phyloP scores from a whole-genome alignment of 202 grass and related monocot species.

The Saccharum hybrid region DNA sequence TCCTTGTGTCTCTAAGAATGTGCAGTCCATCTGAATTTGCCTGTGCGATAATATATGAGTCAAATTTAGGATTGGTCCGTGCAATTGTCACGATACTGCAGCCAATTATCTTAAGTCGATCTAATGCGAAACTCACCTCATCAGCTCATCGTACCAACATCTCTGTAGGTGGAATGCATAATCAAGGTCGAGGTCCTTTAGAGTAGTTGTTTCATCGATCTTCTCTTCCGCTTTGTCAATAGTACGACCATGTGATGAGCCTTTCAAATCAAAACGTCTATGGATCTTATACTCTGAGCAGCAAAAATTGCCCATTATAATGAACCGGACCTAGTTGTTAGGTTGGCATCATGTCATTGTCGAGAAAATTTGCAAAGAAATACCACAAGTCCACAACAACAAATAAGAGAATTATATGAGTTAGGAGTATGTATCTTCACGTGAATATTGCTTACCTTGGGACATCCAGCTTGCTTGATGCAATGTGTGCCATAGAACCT shows the following conservation, averaged over 20 bases:
- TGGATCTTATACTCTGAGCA: constrained; percentile 71
- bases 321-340: constrained; percentile 58
- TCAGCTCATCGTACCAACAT: constrained; percentile 63
- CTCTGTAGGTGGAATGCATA: constrained; percentile 60
- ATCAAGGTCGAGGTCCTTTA: constrained; percentile 67
- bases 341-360: constrained; percentile 6
- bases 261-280: constrained; percentile 70
- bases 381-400: neutral
- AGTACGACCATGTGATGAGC: constrained; percentile 61
- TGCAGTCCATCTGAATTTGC: constrained; percentile 70
- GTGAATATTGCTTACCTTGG: constrained; percentile 49
- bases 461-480: constrained; percentile 65
- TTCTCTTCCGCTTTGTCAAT: constrained; percentile 53
- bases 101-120: neutral
- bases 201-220: constrained; percentile 61
- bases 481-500: constrained; percentile 68
- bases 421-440: neutral
- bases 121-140: constrained; percentile 52
- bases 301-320: constrained; percentile 75
- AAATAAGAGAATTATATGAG: neutral
- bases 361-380: neutral
- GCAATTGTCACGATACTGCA: constrained; percentile 19
- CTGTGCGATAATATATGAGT: constrained; percentile 41
- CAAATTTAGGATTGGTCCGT: constrained; percentile 8
- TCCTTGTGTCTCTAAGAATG: constrained; percentile 63